Percentiles rank a stretch among this genome's conserved stretches.
Evolutionary conservation across 2,329 filamentous ascomycete genomes (phyloP).

Genomic region (Mycosphaerelloides madeirae): DNA sequence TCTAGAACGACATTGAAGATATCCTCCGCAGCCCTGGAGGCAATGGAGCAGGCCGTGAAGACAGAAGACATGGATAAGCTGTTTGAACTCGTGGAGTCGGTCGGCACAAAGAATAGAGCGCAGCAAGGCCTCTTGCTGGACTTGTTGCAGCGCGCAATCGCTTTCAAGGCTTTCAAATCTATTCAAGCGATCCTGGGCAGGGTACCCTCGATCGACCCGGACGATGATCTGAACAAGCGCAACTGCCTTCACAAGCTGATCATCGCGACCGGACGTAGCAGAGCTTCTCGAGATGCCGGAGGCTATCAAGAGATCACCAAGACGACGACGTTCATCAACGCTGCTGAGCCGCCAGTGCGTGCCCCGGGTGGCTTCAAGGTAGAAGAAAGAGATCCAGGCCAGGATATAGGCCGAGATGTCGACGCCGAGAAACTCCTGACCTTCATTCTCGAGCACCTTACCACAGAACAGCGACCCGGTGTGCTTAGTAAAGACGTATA

Average conservation of each 20-base stretch:
- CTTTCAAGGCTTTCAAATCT: slow-evolving; percentile 61
- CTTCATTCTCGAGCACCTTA: slow-evolving; percentile 63
- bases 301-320: slow-evolving; percentile 42
- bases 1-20: slow-evolving; percentile 71
- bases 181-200: slow-evolving; percentile 67
- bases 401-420: slow-evolving; percentile 64
- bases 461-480: slow-evolving; percentile 60
- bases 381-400: slow-evolving; percentile 56
- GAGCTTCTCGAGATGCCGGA: slow-evolving; percentile 45
- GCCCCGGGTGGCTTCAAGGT: slow-evolving; percentile 59
- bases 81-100: slow-evolving; percentile 36
- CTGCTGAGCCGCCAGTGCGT: slow-evolving; percentile 63
- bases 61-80: slow-evolving; percentile 60
- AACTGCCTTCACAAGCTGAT: slow-evolving; percentile 92
- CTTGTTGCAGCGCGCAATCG: slow-evolving; percentile 71
- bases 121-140: slow-evolving; percentile 70
- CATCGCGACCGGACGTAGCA: slow-evolving; percentile 80
- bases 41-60: slow-evolving; percentile 66
- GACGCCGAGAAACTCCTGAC: slow-evolving; percentile 66
- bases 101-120: slow-evolving; percentile 38
- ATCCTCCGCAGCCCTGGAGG: slow-evolving; percentile 63
- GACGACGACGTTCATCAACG: slow-evolving; percentile 70
- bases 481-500: slow-evolving; percentile 69
- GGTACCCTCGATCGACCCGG: slow-evolving; percentile 70
- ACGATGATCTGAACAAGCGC: slow-evolving; percentile 87